Evolutionary conservation across 2,329 filamentous ascomycete species (phyloP), one percentile per base, ranked within the genome.

Genomic region (Penicillium occitanis): DNA sequence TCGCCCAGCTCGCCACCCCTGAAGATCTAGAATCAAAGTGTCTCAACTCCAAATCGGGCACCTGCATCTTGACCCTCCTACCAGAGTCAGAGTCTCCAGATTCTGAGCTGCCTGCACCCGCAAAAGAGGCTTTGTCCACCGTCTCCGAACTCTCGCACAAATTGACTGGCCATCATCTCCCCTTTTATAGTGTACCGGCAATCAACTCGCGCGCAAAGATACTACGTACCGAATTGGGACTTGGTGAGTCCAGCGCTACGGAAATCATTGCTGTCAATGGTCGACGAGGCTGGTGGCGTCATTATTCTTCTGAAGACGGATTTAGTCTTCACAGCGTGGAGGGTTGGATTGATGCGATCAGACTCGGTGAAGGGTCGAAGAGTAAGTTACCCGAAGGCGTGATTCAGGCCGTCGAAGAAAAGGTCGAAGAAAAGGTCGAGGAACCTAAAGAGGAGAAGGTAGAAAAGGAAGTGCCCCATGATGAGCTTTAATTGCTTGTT

Each of bases 291-390:
- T 99, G 95, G 95, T 96, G 89, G 87, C 90, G 90, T 72, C 86
- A 85, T 66, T 95, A 91, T 76, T 80, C 86, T 58, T 60, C 73
- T 3, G 76, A 79, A 17, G 88, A 88, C 53, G 86, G 85, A 64
- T 79, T 73, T 55, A 70, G 72, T 3, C 74, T 83, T 28, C 82
- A 85, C 63, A 86, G 84, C 30, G 81, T 99, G 35, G 92, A 97
- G 80, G 81, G 82, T 68, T 99, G 94, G 92, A 87, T 99, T 67
- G 95, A 99, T 73, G 85, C 87, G n/a, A 92, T 98, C 68, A 89
- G 92, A 44, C 85, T 99, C 83, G 92, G 93, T 62, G 94, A 98
- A 75, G 91, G 92, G 2, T 81, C 85, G 67, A 97, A 94, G 84
- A 85, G 88, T 72, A 91, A 89, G 80, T 77, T 95, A 50, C 91